Percentiles rank a stretch among this genome's conserved stretches.
These are phyloP conservation scores for Coniella lustricola DNA, from an alignment of 2,329 filamentous ascomycete genomes.

Conservation along the genomic window DNA sequence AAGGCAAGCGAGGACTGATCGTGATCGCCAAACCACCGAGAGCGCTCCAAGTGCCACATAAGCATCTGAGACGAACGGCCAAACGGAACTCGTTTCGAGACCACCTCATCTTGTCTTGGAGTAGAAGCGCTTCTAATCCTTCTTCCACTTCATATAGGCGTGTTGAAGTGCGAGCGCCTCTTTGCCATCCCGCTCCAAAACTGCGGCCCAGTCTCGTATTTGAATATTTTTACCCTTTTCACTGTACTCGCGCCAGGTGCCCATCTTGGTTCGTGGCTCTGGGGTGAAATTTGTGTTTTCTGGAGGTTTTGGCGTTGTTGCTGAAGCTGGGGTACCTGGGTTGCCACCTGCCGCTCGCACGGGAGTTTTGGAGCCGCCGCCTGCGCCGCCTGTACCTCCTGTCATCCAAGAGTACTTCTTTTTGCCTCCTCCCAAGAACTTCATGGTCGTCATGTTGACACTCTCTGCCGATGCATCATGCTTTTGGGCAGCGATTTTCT, in stretches of 20 bases:
- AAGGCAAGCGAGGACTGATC: too few relatives aligned
- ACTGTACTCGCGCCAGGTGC: slow-evolving; percentile 72
- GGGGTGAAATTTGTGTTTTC: slow-evolving; percentile 42
- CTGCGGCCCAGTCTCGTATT: slow-evolving; percentile 72
- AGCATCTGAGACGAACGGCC: too few relatives aligned
- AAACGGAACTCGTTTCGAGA: too few relatives aligned
- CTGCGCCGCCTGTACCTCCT: slow-evolving; percentile 48
- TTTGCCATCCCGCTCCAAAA: slow-evolving; percentile 70
- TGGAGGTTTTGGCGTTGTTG: slow-evolving; percentile 21
- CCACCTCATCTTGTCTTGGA: not conserved
- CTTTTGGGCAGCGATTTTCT: slow-evolving; percentile 67
- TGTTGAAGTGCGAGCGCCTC: slow-evolving; percentile 57
- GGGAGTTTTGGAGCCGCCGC: slow-evolving; percentile 38
- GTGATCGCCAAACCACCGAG: too few relatives aligned
- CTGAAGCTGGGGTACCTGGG: slow-evolving; percentile 4
- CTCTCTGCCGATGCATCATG: slow-evolving; percentile 73
- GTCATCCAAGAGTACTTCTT: slow-evolving; percentile 73
- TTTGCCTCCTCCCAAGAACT: slow-evolving; percentile 52
- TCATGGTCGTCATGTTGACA: slow-evolving; percentile 74
- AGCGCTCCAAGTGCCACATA: too few relatives aligned
- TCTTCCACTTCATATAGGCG: slow-evolving; percentile 47
- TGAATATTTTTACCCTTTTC: slow-evolving; percentile 74
- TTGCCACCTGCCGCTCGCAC: slow-evolving; percentile 26
- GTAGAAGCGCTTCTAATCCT: slow-evolving; percentile 32
- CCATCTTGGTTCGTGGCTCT: slow-evolving; percentile 56